Evolutionary conservation across 139 green algal species (phyloP).

Genomic region (Tetradesmus lagerheimii): DNA sequence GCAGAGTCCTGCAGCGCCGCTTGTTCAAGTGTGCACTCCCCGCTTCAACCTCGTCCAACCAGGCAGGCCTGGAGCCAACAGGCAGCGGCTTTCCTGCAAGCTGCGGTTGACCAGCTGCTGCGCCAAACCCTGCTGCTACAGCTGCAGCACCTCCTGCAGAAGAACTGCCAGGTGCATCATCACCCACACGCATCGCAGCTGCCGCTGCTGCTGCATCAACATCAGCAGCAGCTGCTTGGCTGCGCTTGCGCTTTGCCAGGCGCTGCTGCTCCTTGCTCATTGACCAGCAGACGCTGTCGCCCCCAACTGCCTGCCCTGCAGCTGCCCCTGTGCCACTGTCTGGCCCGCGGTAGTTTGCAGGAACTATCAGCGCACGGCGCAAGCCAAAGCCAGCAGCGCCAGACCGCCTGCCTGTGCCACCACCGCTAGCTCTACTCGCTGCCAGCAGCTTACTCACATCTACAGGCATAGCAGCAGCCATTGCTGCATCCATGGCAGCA

Average conservation of each 20-base stretch:
- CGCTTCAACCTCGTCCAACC: background rate
- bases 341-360: background rate
- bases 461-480: constrained; percentile 37
- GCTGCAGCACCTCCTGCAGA: constrained; percentile 5
- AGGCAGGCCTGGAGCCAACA: background rate
- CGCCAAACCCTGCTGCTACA: constrained; percentile 3
- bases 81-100: constrained; percentile 13
- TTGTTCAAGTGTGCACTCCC: constrained; percentile 40
- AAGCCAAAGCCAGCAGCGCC: background rate
- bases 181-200: background rate
- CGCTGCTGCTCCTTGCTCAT: constrained; percentile 29
- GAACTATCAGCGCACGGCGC: background rate
- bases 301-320: constrained; percentile 19
- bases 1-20: background rate
- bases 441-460: constrained; percentile 36
- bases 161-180: background rate
- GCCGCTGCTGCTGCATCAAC: constrained; percentile 5
- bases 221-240: background rate
- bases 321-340: constrained; percentile 19
- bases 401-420: background rate
- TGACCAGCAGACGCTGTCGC: background rate
- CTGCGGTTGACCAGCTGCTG: constrained; percentile 20
- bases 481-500: constrained; percentile 26
- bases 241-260: constrained; percentile 16
- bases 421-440: background rate